A percentile compares a stretch with the other conserved stretches of the same genome.
Evolutionary conservation across 2,329 filamentous ascomycete genomes (phyloP).

Genomic region (Ceratocystis papillata): DNA sequence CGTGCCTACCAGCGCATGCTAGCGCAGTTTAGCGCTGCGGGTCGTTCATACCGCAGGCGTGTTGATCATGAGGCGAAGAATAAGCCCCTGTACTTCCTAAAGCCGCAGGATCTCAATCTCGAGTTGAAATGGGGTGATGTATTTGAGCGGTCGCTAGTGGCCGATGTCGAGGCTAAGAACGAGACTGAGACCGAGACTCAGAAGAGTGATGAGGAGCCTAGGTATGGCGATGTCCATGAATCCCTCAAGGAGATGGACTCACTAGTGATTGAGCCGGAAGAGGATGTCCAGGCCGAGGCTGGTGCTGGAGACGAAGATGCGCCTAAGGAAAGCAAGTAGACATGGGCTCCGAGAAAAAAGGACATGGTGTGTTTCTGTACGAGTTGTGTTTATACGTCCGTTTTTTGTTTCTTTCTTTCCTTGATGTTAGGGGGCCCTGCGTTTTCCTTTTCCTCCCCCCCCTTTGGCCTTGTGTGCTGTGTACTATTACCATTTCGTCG

Average conservation of each 20-base stretch:
- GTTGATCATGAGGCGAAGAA: slow-evolving; percentile 44
- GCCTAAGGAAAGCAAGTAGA: slow-evolving; percentile 4
- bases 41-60: slow-evolving; percentile 46
- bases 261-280: slow-evolving; percentile 16
- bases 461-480: too few species aligned
- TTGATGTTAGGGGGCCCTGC: neutral
- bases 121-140: slow-evolving; percentile 32
- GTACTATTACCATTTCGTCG: neutral
- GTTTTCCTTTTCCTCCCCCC: neutral
- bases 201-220: neutral
- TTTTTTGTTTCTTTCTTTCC: neutral
- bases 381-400: neutral
- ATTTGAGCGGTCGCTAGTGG: slow-evolving; percentile 27
- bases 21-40: slow-evolving; percentile 39
- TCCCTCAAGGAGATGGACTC: slow-evolving; percentile 8
- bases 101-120: slow-evolving; percentile 33
- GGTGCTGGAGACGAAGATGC: neutral
- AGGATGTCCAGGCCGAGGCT: neutral
- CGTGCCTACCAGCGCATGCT: slow-evolving; percentile 40
- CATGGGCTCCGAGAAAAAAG: neutral
- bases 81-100: slow-evolving; percentile 37
- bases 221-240: neutral
- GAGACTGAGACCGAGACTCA: neutral
- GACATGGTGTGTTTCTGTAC: neutral
- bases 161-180: neutral